Conservation (phyloP, 2,329 filamentous ascomycete species). For the Ramichloridium luteum region DNA sequence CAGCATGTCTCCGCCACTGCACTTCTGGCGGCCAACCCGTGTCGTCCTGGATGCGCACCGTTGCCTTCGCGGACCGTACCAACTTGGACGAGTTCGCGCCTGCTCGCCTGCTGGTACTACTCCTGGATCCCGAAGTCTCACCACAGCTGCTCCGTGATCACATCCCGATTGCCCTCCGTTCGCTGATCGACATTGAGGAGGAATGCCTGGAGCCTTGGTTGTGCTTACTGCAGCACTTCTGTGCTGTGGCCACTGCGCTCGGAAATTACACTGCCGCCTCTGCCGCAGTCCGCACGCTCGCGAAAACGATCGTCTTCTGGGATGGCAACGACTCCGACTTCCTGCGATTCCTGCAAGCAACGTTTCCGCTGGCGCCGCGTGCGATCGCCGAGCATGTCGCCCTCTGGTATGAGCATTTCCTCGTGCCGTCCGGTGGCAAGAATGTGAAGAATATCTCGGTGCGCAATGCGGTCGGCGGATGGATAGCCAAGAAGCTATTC, state of each 20-base stretch:
- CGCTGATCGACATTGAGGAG: constrained; percentile 13
- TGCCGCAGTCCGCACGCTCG: background rate
- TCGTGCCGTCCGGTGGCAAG: constrained; percentile 1
- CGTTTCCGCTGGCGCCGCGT: constrained; percentile 5
- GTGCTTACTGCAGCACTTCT: constrained; percentile 12
- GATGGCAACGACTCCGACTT: constrained; percentile 12
- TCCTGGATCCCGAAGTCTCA: constrained; percentile 4
- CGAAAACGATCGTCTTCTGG: constrained; percentile 8
- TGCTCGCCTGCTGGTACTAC: constrained; percentile 11
- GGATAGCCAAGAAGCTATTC: background rate
- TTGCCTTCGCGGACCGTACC: constrained; percentile 1
- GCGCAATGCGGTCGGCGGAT: background rate
- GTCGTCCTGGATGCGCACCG: background rate
- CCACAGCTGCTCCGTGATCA: background rate
- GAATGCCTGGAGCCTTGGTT: constrained; percentile 11
- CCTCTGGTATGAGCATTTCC: constrained; percentile 6
- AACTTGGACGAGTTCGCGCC: constrained; percentile 11
- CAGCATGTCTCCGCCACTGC: background rate
- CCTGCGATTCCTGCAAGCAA: constrained; percentile 6
- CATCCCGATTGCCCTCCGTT: constrained; percentile 5
- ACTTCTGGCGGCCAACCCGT: constrained; percentile 1
- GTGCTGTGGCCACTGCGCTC: constrained; percentile 3
- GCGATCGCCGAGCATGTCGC: constrained; percentile 8
- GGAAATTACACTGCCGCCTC: background rate
- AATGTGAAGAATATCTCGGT: background rate